Base-by-base conservation (phyloP, 495 filamentous ascomycete species). In the Podospora pseudopauciseta region DNA sequence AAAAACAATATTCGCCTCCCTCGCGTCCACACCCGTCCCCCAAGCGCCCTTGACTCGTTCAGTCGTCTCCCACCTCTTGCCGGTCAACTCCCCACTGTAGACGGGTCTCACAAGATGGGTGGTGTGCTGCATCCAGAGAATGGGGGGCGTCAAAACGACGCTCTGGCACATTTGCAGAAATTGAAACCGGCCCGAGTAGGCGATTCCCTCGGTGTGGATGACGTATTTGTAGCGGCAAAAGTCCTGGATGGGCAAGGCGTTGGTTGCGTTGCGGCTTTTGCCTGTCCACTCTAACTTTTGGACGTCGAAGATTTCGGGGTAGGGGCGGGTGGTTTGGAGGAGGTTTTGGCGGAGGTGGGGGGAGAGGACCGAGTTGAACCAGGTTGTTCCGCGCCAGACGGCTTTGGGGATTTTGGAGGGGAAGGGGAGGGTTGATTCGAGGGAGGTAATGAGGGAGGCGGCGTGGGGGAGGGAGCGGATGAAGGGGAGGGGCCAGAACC, bases 331-430 rank as follows among this genome's bases (percentile, higher is more conserved):
- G 4, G 71, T 65, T 0, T 66, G 60, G 0, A 87, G 65, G 0
- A 87, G 76, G 57, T 83, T 80, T 49, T 80, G 79, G 44, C 85
- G 79, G 67, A 84, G 64, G 0, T 74, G 75, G 3, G 79, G 81
- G 26, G 74, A 74, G 60, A 76, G 75, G n/a, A 80, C 69, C 64
- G 75, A 74, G 76, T 84, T 84, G 72, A 79, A 86, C 78, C 79
- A 82, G 18, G 81, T 68, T 55, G 84, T 86, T 6, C 91, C 91
- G 44, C 91, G 83, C 91, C 91, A 93, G 2, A 92, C 81, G 0
- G 88, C 86, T 71, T 88, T 85, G 54, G 86, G 82, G 70, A 83
- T 85, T 73, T 94, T 94, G 4, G 80, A 69, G 11, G 74, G 67
- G 79, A 82, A 84, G 2, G 60, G 34, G 64, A 65, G 70, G 7